Conservation (phyloP, 2,329 filamentous ascomycete genomes). For the Neopestalotiopsis rosae region DNA sequence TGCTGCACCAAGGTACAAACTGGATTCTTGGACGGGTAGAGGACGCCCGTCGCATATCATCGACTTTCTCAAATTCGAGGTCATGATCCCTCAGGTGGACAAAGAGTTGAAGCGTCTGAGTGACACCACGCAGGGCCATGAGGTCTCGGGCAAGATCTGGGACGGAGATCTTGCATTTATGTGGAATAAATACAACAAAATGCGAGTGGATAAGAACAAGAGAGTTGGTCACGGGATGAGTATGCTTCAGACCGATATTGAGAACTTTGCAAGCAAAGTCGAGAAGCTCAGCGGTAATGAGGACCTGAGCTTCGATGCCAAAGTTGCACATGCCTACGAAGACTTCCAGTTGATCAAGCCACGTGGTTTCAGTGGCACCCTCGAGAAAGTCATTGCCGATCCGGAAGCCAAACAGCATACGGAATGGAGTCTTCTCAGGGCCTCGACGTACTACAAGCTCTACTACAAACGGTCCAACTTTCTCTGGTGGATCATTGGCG, state of each 20-base stretch:
- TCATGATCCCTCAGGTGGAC: constrained; percentile 51
- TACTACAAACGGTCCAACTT: constrained; percentile 40
- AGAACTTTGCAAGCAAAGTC: neutral
- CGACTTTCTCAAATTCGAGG: constrained; percentile 64
- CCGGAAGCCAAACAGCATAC: constrained; percentile 35
- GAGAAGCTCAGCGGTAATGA: neutral
- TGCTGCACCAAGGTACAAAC: constrained; percentile 48
- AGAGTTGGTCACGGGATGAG: neutral
- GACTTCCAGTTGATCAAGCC: constrained; percentile 31
- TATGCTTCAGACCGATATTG: constrained; percentile 1
- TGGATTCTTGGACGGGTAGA: constrained; percentile 33
- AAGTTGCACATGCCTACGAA: neutral
- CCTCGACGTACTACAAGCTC: constrained; percentile 52
- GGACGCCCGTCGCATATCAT: constrained; percentile 56
- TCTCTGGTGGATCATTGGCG: constrained; percentile 53
- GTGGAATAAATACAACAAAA: constrained; percentile 1
- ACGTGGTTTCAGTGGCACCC: constrained; percentile 29
- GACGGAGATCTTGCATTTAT: constrained; percentile 41
- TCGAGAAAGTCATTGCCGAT: constrained; percentile 37
- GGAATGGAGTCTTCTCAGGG: constrained; percentile 56
- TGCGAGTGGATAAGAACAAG: neutral
- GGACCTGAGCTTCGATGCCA: neutral
- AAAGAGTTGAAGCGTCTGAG: constrained; percentile 41
- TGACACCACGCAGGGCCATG: constrained; percentile 17
- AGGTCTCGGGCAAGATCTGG: constrained; percentile 38